Evolutionary conservation across 179 eudicot species (phyloP).

Genomic region (Spinacia oleracea): DNA sequence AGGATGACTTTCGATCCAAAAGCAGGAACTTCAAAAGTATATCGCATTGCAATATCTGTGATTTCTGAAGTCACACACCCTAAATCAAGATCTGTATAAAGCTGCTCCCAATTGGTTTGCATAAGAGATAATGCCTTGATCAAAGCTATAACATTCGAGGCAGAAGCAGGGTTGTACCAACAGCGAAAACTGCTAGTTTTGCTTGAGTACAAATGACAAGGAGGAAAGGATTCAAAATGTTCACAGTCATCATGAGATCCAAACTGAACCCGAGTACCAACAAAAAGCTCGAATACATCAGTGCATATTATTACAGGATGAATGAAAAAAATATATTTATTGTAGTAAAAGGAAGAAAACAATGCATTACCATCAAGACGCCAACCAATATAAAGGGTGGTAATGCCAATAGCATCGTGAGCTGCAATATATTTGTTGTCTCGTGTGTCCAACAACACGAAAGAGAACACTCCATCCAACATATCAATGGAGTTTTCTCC

Average conservation of each 20-base stretch:
- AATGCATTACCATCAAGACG: slow-evolving; percentile 68
- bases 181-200: slow-evolving; percentile 60
- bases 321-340: background rate
- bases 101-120: slow-evolving; percentile 38
- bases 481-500: slow-evolving; percentile 83
- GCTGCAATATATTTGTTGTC: slow-evolving; percentile 77
- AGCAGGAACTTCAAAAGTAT: slow-evolving; percentile 32
- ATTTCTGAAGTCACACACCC: slow-evolving; percentile 35
- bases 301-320: background rate
- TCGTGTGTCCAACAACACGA: slow-evolving; percentile 73
- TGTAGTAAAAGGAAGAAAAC: background rate
- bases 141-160: slow-evolving; percentile 42
- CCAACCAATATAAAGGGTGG: slow-evolving; percentile 86
- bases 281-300: background rate
- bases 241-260: slow-evolving; percentile 92
- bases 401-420: slow-evolving; percentile 88
- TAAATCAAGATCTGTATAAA: slow-evolving; percentile 23
- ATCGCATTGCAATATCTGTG: slow-evolving; percentile 33
- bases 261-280: slow-evolving; percentile 57
- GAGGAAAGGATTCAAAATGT: slow-evolving; percentile 75
- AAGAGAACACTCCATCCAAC: slow-evolving; percentile 92
- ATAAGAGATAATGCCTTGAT: slow-evolving; percentile 36
- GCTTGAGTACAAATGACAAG: slow-evolving; percentile 83
- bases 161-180: slow-evolving; percentile 91
- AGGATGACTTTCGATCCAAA: slow-evolving; percentile 16